Percentiles rank a stretch among this genome's conserved stretches.
Evolutionary conservation across 345 rosid species (phyloP).

Genomic region (Salix viminalis): DNA sequence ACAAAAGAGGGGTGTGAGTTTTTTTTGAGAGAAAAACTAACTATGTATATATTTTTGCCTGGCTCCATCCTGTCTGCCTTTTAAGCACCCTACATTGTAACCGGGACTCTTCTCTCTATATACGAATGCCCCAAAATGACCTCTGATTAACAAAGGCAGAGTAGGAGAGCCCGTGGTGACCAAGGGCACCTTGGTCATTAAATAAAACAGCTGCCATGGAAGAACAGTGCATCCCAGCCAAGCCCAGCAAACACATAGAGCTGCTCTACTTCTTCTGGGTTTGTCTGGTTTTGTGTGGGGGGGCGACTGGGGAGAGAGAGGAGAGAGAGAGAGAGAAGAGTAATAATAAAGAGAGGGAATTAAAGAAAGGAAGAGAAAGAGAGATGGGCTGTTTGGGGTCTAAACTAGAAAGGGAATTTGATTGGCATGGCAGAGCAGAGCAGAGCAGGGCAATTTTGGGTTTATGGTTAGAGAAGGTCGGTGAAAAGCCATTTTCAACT

Average conservation of each 20-base stretch:
- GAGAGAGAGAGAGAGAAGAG: background rate
- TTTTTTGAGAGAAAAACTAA: background rate
- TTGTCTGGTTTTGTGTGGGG: slow-evolving; percentile 12
- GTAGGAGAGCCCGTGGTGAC: background rate
- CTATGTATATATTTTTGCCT: slow-evolving; percentile 18
- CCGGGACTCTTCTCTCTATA: slow-evolving; percentile 17
- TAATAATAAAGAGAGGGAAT: background rate
- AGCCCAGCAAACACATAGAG: slow-evolving; percentile 4
- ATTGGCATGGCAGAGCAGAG: background rate
- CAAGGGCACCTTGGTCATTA: slow-evolving; percentile 36
- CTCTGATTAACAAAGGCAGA: slow-evolving; percentile 25
- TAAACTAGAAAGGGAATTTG: slow-evolving; percentile 15
- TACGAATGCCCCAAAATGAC: slow-evolving; percentile 33
- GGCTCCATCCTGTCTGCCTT: slow-evolving; percentile 35
- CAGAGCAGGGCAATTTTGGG: background rate
- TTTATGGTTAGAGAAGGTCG: slow-evolving; percentile 20
- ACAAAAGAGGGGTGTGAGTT: background rate
- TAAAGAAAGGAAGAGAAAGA: background rate
- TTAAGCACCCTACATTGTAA: slow-evolving; percentile 29
- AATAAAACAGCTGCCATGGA: slow-evolving; percentile 23
- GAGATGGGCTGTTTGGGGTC: background rate
- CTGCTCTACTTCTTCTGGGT: background rate
- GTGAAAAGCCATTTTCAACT: slow-evolving; percentile 44
- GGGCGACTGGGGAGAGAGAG: background rate
- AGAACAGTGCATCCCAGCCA: slow-evolving; percentile 16